Evolutionary conservation across 768 basidiomycete genomes (phyloP).

Genomic region (Pleurotus platypus): DNA sequence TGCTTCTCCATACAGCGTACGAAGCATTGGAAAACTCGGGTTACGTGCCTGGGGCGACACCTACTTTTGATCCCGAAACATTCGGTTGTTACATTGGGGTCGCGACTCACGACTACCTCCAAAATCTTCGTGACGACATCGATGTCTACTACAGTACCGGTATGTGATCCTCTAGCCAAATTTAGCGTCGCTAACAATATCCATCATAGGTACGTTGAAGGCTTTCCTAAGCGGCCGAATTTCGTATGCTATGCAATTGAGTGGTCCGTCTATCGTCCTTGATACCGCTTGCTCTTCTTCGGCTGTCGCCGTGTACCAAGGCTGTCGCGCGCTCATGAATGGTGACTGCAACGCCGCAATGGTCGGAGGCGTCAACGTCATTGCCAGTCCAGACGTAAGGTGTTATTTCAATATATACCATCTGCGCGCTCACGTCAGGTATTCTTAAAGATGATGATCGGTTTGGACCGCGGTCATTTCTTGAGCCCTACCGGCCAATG

Average conservation of each 20-base stretch:
- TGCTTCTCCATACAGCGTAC: slow-evolving; percentile 63
- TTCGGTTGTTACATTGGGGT: slow-evolving; percentile 70
- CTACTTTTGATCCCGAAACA: slow-evolving; percentile 44
- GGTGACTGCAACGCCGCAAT: slow-evolving; percentile 66
- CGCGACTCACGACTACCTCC: slow-evolving; percentile 66
- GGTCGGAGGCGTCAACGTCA: slow-evolving; percentile 72
- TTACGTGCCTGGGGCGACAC: slow-evolving; percentile 58
- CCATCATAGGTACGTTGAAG: slow-evolving; percentile 51
- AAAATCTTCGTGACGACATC: slow-evolving; percentile 58
- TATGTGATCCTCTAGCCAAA: slow-evolving; percentile 17
- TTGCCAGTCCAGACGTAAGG: slow-evolving; percentile 68
- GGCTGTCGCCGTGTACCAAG: slow-evolving; percentile 64
- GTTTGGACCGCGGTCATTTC: slow-evolving; percentile 65
- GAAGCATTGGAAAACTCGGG: slow-evolving; percentile 70
- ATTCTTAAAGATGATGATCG: slow-evolving; percentile 26
- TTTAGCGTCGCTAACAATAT: not conserved
- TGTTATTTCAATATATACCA: slow-evolving; percentile 4
- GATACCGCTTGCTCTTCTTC: slow-evolving; percentile 80
- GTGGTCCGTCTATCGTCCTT: slow-evolving; percentile 68
- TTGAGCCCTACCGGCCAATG: slow-evolving; percentile 64
- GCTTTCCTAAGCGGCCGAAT: slow-evolving; percentile 72
- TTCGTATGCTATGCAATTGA: slow-evolving; percentile 60
- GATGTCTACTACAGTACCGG: slow-evolving; percentile 74
- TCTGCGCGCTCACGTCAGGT: slow-evolving; percentile 51
- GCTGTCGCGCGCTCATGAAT: slow-evolving; percentile 58